Base-by-base conservation (phyloP, 164 flowering plant species). In the Warburgia ugandensis region DNA sequence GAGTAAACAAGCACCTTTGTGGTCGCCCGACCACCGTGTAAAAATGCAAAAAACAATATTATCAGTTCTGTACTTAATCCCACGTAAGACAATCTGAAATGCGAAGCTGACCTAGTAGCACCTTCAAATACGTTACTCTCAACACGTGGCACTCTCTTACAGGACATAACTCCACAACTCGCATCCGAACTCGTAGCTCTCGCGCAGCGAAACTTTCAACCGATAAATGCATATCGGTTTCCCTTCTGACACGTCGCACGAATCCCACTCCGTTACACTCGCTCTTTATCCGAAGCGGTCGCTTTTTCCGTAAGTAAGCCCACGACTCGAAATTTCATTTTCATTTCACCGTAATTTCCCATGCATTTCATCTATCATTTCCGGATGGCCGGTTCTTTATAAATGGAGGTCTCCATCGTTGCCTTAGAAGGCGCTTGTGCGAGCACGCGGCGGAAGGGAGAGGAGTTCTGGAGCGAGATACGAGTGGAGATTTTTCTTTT, bases 341-440 rank as follows among this genome's bases (percentile, higher is more conserved):
- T 37, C 52, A 67, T 64, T 67, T 69, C 9, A 41, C 13, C 35
- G 45, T 40, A 64, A 71, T 73, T 70, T 66, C 65, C 69, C 52
- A 31, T 46, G 33, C 52, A 64, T 59, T 68, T 65, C 72, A 62
- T 58, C 36, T 42, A 46, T 28, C 28, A 20, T 40, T 38, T 23
- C 20, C 21, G 31, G 27, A 27, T 20, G 38, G 5, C 17, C 27
- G 20, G 27, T 31, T 21, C 26, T 45, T 28, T 29, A 35, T 57
- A 70, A 71, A 77, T 71, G 69, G 61, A 73, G 69, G 60, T 30
- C 56, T 14, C 27, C 20, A 28, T 32, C 56, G 14, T 26, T 3
- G 2, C 29, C 32, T 27, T 38, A 47, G 7, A 37, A 22, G 6
- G 6, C 36, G 42, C 68, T 56, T 37, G 23, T 11, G 12, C 6